Base-by-base conservation (phyloP, 2,329 filamentous ascomycete genomes). In the Curvularia lunata region DNA sequence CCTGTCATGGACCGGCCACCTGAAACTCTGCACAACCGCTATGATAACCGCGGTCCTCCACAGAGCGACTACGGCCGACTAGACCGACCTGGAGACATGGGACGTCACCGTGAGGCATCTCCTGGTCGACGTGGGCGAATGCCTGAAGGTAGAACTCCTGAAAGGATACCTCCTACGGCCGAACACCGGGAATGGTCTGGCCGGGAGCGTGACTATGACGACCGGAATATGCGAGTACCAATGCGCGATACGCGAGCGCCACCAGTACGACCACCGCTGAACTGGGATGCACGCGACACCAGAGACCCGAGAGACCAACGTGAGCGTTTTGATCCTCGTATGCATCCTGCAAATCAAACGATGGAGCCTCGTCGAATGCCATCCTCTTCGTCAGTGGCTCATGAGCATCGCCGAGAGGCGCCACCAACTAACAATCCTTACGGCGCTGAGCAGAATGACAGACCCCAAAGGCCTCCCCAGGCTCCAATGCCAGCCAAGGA, bases 51-150 rank as follows among this genome's bases (percentile, higher is more conserved):
- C 48, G 65, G 65, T n/a, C 68, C 69, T 23, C 71, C 75, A 23
- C 70, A 70, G 7, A 40, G 30, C 27, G 75, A 79, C 7, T 80
- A 80, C 58, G 80, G 80, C 30, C 75, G 81, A 53, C 74, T 79
- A 18, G 80, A 83, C 18, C 74, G 80, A 34, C 74, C 77, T 1
- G 66, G 61, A 25, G 80, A 83, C 38, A 58, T 68, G 48, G 48
- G 52, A 19, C 70, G 73, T 12, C 74, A 74, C 7, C 76, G 79
- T 50, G 78, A 80, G 16, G 69, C 70, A 28, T 81, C 80, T 19
- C 79, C 78, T 28, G 69, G 75, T 28, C 74, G 73, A 41, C 74
- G 74, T 45, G 63, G 67, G 28, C 73, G 78, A 48, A 67, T 65
- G 2, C 56, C 58, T 55, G 65, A 62, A 32, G 66, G 66, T 25